Conservation (phyloP, 345 rosid species). For the Rhodamnia rubescens region DNA sequence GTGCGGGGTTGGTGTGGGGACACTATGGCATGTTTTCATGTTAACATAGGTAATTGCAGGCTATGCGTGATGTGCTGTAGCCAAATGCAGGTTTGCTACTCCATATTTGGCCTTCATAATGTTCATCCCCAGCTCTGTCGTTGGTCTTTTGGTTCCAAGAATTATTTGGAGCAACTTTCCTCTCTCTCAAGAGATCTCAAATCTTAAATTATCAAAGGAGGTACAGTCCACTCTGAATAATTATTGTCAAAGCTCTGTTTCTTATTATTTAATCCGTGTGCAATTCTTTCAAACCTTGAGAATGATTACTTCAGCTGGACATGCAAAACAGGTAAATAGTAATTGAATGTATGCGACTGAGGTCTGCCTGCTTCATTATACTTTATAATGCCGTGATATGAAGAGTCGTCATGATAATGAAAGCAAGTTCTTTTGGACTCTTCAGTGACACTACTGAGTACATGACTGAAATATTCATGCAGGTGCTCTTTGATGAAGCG, state of each 20-base stretch:
- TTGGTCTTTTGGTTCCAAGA: slow-evolving; percentile 76
- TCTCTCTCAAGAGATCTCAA: slow-evolving; percentile 46
- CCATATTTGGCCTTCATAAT: slow-evolving; percentile 75
- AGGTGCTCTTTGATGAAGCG: slow-evolving; percentile 69
- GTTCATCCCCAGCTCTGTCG: slow-evolving; percentile 74
- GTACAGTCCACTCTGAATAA: slow-evolving; percentile 15
- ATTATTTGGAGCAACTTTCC: slow-evolving; percentile 37
- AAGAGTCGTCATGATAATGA: background rate
- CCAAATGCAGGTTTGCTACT: slow-evolving; percentile 81
- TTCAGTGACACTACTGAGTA: background rate
- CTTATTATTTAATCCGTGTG: background rate
- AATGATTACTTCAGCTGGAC: no score
- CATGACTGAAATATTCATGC: slow-evolving; percentile 5
- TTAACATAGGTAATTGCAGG: background rate
- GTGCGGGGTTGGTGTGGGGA: background rate
- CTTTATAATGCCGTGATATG: background rate
- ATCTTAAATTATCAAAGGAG: slow-evolving; percentile 49
- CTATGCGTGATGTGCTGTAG: background rate
- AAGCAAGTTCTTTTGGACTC: background rate
- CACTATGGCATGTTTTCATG: background rate
- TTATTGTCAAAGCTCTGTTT: background rate
- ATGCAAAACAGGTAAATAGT: no score
- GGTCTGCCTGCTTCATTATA: background rate
- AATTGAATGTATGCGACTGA: background rate
- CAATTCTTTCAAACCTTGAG: no score